These are phyloP conservation scores for Quercus gilva DNA, from an alignment of 306 rosid species.

Conservation along the genomic window DNA sequence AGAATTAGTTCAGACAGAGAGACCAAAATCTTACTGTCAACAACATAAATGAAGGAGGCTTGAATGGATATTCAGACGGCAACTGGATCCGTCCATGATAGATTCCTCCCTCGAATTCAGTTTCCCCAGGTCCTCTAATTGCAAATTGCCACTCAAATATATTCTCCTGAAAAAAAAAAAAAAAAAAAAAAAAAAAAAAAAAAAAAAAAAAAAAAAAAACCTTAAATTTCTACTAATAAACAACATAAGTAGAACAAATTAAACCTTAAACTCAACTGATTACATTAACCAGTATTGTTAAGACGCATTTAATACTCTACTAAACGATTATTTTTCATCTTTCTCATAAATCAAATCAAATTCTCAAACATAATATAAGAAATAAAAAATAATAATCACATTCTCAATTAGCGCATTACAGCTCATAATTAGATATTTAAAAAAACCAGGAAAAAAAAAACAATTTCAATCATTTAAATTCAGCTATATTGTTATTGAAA, in stretches of 20 bases:
- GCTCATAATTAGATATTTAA: not conserved
- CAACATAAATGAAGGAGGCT: slow-evolving; percentile 89
- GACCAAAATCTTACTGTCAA: slow-evolving; percentile 53
- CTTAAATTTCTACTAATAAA: not conserved
- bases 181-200: not conserved
- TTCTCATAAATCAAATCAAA: too few relatives aligned
- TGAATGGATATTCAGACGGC: slow-evolving; percentile 88
- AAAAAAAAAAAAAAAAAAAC: not conserved
- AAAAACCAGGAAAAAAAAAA: not conserved
- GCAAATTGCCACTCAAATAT: slow-evolving; percentile 98
- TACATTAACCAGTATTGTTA: too few relatives aligned
- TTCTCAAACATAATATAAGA: too few relatives aligned
- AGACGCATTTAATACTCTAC: too few relatives aligned
- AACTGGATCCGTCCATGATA: slow-evolving; percentile 82
- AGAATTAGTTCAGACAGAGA: not conserved
- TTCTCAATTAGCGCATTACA: not conserved
- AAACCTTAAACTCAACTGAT: too few relatives aligned
- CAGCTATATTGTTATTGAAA: not conserved
- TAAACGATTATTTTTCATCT: too few relatives aligned
- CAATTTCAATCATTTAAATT: not conserved
- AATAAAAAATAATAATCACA: too few relatives aligned
- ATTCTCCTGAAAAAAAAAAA: slow-evolving; percentile 58
- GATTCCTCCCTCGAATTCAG: slow-evolving; percentile 88
- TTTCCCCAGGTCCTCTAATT: slow-evolving; percentile 64
- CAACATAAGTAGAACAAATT: not conserved